Percentiles rank a stretch among this genome's conserved stretches.
Conservation (phyloP, 2,329 filamentous ascomycete species). For the Ophiocordyceps camponoti-rufipedis region DNA sequence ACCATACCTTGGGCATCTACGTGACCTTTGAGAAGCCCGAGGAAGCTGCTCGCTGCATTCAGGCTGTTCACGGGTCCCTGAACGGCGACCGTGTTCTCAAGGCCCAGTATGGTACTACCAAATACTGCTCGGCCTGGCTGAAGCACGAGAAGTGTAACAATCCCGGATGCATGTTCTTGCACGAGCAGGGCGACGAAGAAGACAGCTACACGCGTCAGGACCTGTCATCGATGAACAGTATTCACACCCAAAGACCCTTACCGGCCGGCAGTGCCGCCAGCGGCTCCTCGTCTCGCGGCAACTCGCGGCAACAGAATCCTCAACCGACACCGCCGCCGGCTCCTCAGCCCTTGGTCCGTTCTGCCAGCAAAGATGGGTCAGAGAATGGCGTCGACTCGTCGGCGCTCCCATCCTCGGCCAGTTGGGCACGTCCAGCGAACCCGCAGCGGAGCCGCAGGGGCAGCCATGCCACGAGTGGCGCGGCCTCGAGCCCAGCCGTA, state of each 20-base stretch:
- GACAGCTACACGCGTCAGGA: constrained; percentile 93
- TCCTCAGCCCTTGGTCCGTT: constrained; percentile 51
- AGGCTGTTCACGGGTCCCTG: constrained; percentile 76
- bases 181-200: constrained; percentile 95
- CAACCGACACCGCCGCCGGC: constrained; percentile 20
- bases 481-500: constrained; percentile 67
- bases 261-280: constrained; percentile 20
- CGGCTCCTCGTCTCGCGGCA: constrained; percentile 32
- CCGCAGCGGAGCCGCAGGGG: constrained; percentile 49
- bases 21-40: constrained; percentile 92
- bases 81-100: constrained; percentile 78
- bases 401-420: constrained; percentile 83
- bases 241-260: constrained; percentile 58
- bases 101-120: constrained; percentile 74
- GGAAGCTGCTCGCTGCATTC: constrained; percentile 79
- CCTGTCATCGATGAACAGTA: constrained; percentile 83
- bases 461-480: constrained; percentile 66
- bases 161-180: constrained; percentile 91
- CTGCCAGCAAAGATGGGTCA: constrained; percentile 61
- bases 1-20: constrained; percentile 87
- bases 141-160: constrained; percentile 91
- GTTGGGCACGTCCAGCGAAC: constrained; percentile 55
- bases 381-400: constrained; percentile 60
- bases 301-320: constrained; percentile 29
- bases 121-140: constrained; percentile 95